Evolutionary conservation across 495 filamentous ascomycete genomes (phyloP).

Genomic region (Penicillium canariense): DNA sequence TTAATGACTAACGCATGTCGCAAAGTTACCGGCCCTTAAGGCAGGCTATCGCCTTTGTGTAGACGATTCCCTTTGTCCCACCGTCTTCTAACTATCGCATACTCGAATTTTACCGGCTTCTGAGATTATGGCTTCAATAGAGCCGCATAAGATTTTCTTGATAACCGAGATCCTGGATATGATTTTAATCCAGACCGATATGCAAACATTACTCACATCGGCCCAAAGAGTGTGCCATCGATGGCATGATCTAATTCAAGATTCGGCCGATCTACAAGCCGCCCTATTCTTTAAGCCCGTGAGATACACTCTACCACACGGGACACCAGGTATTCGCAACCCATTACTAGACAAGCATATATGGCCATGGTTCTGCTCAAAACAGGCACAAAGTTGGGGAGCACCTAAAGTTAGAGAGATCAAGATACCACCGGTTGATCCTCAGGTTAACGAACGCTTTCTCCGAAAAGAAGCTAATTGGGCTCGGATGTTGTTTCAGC

Average conservation of each 20-base stretch:
- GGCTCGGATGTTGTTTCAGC: slow-evolving; percentile 22
- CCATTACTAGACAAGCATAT: slow-evolving; percentile 9
- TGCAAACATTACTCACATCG: slow-evolving; percentile 15
- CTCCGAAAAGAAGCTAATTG: slow-evolving; percentile 17
- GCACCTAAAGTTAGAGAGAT: neutral
- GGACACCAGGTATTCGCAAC: slow-evolving; percentile 1
- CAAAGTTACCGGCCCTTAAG: no score
- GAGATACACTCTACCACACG: neutral
- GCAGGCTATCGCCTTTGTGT: no score
- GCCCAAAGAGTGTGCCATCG: slow-evolving; percentile 18
- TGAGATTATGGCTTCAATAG: neutral
- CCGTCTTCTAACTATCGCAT: neutral
- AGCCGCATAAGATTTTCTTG: neutral
- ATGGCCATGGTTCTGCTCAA: slow-evolving; percentile 2
- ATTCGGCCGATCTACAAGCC: slow-evolving; percentile 14
- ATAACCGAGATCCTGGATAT: slow-evolving; percentile 17
- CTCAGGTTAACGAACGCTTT: neutral
- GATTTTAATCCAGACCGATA: slow-evolving; percentile 12
- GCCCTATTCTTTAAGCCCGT: slow-evolving; percentile 15
- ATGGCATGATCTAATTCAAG: slow-evolving; percentile 9
- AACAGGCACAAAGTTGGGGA: neutral
- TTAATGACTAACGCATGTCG: no score
- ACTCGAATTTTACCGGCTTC: neutral
- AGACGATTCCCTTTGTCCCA: neutral
- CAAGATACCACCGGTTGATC: neutral